Percentiles rank a stretch among this genome's conserved stretches.
These are phyloP conservation scores for Wickerhamomyces canadensis DNA, from an alignment of 805 yeast genomes.

Conservation along the genomic window DNA sequence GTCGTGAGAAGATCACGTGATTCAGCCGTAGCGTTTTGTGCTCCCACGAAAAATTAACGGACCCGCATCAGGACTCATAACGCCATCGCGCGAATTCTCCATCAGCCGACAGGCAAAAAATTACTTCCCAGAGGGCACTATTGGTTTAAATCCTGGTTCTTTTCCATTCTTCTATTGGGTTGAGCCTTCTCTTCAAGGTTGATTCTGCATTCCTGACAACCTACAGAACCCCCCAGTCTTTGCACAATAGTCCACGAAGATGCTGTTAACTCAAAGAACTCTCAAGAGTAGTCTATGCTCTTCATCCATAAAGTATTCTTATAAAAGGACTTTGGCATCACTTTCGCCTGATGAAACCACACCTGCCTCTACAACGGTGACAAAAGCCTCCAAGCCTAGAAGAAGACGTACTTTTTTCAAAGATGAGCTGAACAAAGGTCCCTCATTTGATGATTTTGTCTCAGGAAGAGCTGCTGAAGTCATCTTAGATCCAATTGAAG, in stretches of 20 bases:
- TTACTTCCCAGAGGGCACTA: background rate
- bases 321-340: slow-evolving; percentile 12
- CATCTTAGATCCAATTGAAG: slow-evolving; percentile 68
- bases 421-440: slow-evolving; percentile 74
- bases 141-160: background rate
- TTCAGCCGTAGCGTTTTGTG: no score
- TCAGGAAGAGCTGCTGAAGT: slow-evolving; percentile 69
- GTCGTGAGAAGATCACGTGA: no score
- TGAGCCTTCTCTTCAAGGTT: background rate
- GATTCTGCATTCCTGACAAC: no score
- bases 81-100: background rate
- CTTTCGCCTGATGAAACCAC: slow-evolving; percentile 7
- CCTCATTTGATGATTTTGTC: slow-evolving; percentile 88
- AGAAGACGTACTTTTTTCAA: slow-evolving; percentile 56
- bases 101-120: background rate
- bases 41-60: no score
- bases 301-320: background rate
- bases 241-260: no score
- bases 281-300: slow-evolving; percentile 1
- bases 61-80: no score
- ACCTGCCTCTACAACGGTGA: background rate
- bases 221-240: no score
- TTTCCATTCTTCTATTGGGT: background rate
- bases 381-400: slow-evolving; percentile 26
- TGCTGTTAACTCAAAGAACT: slow-evolving; percentile 1